These are phyloP conservation scores for Blastobotrys peoriensis DNA, from an alignment of 805 yeast genomes.

Conservation along the genomic window DNA sequence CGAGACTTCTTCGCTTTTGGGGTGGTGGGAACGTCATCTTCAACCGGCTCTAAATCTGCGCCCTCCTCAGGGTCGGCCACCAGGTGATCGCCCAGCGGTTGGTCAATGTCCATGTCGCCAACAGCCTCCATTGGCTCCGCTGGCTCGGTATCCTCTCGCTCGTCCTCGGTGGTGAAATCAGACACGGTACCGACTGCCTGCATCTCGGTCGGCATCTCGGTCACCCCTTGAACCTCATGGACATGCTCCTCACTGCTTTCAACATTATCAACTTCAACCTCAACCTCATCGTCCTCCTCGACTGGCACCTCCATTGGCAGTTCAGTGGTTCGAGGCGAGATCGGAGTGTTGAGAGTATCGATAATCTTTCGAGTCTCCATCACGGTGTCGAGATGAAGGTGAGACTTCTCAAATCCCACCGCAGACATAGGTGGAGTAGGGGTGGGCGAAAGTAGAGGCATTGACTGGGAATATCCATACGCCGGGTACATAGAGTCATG, in stretches of 20 bases:
- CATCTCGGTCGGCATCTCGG: background rate
- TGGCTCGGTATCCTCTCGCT: background rate
- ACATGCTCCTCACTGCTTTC: no score
- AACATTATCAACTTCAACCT: background rate
- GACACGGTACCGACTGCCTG: background rate
- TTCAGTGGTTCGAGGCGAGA: background rate
- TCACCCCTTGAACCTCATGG: background rate
- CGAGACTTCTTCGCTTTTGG: background rate
- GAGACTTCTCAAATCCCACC: background rate
- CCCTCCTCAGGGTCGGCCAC: conserved; percentile 3
- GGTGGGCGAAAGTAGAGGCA: background rate
- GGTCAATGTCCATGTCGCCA: background rate
- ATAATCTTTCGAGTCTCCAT: background rate
- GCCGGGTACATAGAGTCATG: background rate
- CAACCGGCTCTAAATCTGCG: conserved; percentile 54
- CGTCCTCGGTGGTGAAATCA: background rate
- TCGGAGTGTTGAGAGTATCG: background rate
- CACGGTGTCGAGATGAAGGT: background rate
- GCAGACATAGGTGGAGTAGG: background rate
- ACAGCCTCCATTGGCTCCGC: background rate
- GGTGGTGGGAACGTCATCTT: background rate
- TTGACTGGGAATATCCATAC: background rate
- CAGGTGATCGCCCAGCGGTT: background rate
- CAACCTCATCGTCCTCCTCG: background rate
- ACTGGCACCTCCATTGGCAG: background rate